Conservation (phyloP, 805 yeast species). For the Candida loeiensis region DNA sequence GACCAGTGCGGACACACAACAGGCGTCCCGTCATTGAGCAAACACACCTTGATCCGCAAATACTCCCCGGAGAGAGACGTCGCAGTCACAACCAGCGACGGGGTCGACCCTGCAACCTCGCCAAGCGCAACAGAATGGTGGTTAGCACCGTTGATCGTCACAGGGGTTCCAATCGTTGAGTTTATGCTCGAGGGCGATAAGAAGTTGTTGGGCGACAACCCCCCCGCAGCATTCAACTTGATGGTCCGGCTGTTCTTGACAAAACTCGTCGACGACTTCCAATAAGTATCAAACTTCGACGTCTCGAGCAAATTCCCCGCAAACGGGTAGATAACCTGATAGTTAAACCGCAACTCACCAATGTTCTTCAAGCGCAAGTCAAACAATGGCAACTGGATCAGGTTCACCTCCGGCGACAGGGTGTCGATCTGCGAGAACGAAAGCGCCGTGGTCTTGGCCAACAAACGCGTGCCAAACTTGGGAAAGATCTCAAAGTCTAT, state of each 20-base stretch:
- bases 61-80: conserved; percentile 86
- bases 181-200: conserved; percentile 33
- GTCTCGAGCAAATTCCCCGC: conserved; percentile 80
- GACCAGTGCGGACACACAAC: conserved; percentile 71
- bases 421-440: conserved; percentile 44
- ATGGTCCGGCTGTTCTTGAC: conserved; percentile 27
- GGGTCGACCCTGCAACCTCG: conserved; percentile 16
- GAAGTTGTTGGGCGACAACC: conserved; percentile 40
- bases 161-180: conserved; percentile 12
- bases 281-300: conserved; percentile 89
- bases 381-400: conserved; percentile 64
- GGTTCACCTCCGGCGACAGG: conserved; percentile 37
- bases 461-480: conserved; percentile 86
- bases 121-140: conserved; percentile 12
- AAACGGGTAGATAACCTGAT: conserved; percentile 86
- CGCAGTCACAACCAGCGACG: conserved; percentile 78
- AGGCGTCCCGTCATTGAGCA: conserved; percentile 81
- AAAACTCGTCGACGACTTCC: conserved; percentile 82
- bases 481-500: conserved; percentile 91
- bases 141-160: conserved; percentile 3
- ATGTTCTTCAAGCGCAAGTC: conserved; percentile 78
- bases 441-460: conserved; percentile 84
- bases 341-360: conserved; percentile 75
- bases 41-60: conserved; percentile 61
- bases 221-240: conserved; percentile 35